Evolutionary conservation across 441 rosid species (phyloP).

Genomic region (Gossypium davidsonii): DNA sequence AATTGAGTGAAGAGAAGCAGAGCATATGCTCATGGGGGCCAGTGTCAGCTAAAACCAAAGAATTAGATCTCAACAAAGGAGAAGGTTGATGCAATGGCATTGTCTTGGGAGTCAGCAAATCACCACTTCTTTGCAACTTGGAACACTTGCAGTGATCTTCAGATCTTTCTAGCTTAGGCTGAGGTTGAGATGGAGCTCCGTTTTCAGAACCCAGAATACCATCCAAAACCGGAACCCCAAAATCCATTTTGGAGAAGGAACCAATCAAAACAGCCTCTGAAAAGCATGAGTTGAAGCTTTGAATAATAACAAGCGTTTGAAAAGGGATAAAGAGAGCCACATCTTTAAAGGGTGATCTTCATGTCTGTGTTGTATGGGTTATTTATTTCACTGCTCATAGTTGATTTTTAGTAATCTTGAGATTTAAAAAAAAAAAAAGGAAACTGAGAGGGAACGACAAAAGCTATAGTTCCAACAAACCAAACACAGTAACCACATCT

Average conservation of each 20-base stretch:
- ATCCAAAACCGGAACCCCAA: slow-evolving; percentile 42
- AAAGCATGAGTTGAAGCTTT: slow-evolving; percentile 31
- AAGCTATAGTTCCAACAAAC: slow-evolving; percentile 19
- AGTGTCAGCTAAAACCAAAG: slow-evolving; percentile 28
- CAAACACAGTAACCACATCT: slow-evolving; percentile 34
- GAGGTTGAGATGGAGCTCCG: slow-evolving; percentile 25
- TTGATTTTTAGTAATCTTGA: slow-evolving; percentile 18
- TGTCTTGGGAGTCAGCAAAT: slow-evolving; percentile 30
- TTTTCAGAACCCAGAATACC: slow-evolving; percentile 33
- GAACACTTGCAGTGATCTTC: slow-evolving; percentile 45
- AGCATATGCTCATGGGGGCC: slow-evolving; percentile 51
- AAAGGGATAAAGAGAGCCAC: slow-evolving; percentile 22
- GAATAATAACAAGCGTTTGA: slow-evolving; percentile 16
- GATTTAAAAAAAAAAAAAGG: slow-evolving; percentile 24
- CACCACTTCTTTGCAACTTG: slow-evolving; percentile 37
- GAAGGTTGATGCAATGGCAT: slow-evolving; percentile 43
- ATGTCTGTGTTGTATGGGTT: background rate
- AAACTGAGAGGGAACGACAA: slow-evolving; percentile 33
- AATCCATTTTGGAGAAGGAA: slow-evolving; percentile 41
- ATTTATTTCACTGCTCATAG: slow-evolving; percentile 4
- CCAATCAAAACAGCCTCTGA: slow-evolving; percentile 26
- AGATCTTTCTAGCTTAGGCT: slow-evolving; percentile 39
- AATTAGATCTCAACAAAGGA: slow-evolving; percentile 48
- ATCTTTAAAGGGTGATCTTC: slow-evolving; percentile 24
- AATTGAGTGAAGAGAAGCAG: slow-evolving; percentile 53